Evolutionary conservation across 139 green algal genomes (phyloP), one percentile per base, ranked within the genome.

Genomic region (Eudorina sp.): DNA sequence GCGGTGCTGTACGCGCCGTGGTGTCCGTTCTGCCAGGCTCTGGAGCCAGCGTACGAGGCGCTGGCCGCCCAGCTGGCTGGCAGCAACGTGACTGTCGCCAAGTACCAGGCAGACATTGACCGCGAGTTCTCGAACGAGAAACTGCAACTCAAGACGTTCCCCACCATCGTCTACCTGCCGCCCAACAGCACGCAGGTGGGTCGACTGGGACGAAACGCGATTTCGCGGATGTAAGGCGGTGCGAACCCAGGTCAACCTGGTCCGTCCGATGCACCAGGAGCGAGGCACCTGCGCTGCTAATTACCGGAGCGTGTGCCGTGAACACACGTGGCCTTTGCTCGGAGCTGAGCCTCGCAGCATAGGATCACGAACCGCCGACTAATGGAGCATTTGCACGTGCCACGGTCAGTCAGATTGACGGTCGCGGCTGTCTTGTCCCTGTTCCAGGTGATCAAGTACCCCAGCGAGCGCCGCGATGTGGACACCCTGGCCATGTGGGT

Each of bases 1-100:
- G 92, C 96, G 31, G 97, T 98, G 69, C 88, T 99, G 51, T 99
- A 99, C 86, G 97, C 97, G 31, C 97, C 97, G 45, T 99, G 98
- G 98, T 99, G 98, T 94, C 97, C 90, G 64, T 98, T 96, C 93
- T 98, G 95, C 92, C 95, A 98, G 93, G 95, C 87, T 21, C 93
- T 99, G 94, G 96, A 98, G 91, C 70, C 70, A 0, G 62, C 91
- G 0, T 99, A 96, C 75, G 91, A 92, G 64, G 89, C 91, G 64
- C 87, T 98, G 70, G 96, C 96, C 4, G 58, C 92, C n/a, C 38
- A 93, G 66, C 70, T 97, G 53, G 85, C 89, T 13, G 95, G 93
- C 75, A 92, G 85, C 16, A 68, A 92, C 48, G 86, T 98, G 27
- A 48, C 40, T 31, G 64, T 87, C 8, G 81, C 81, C 81, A 86